Evolutionary conservation across 2,329 filamentous ascomycete species (phyloP).

Genomic region (Cladophialophora yegresii): DNA sequence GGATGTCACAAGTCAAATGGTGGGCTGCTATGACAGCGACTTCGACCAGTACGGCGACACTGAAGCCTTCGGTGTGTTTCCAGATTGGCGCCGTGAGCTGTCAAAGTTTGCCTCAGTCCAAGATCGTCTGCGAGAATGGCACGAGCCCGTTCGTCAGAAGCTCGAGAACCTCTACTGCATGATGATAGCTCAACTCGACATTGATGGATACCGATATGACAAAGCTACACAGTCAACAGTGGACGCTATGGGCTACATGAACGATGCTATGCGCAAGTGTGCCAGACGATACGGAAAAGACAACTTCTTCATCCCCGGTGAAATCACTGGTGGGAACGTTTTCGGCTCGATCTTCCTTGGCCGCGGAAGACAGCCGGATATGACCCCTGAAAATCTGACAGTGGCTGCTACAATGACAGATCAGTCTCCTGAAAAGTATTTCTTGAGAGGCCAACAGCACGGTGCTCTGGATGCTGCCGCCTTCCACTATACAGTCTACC

Average conservation of each 20-base stretch:
- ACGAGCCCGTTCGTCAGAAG: slow-evolving; percentile 58
- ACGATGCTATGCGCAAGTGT: slow-evolving; percentile 59
- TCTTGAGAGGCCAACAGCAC: slow-evolving; percentile 53
- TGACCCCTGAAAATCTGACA: slow-evolving; percentile 52
- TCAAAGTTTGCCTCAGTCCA: slow-evolving; percentile 68
- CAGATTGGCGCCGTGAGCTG: slow-evolving; percentile 65
- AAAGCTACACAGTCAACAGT: slow-evolving; percentile 66
- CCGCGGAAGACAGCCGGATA: slow-evolving; percentile 60
- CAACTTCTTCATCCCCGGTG: slow-evolving; percentile 66
- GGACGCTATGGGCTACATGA: slow-evolving; percentile 62
- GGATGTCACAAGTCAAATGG: slow-evolving; percentile 51
- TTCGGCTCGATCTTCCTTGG: slow-evolving; percentile 65
- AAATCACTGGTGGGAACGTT: slow-evolving; percentile 64
- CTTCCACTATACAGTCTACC: slow-evolving; percentile 67
- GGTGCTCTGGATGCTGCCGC: slow-evolving; percentile 60
- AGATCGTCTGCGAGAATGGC: slow-evolving; percentile 67
- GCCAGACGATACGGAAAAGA: slow-evolving; percentile 59
- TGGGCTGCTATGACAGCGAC: slow-evolving; percentile 63
- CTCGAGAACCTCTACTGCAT: slow-evolving; percentile 65
- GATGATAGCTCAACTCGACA: slow-evolving; percentile 62
- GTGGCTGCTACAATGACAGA: slow-evolving; percentile 54
- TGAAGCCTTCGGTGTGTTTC: slow-evolving; percentile 64
- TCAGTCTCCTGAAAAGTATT: slow-evolving; percentile 47
- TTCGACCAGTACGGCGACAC: slow-evolving; percentile 67
- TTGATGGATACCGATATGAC: slow-evolving; percentile 68